phyloP scores from a whole-genome alignment of 306 rosid species.

The apple (Malus domestica) region ASM211411v1 NC_041793.1:45267001-45267500 shows the following conservation, averaged over 20 bases:
- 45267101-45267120: constrained; percentile 87
- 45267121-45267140: constrained; percentile 76
- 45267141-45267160: constrained; percentile 87
- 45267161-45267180: constrained; percentile 78
- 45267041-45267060: neutral
- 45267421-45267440: neutral
- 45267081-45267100: constrained; percentile 48
- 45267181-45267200: constrained; percentile 86
- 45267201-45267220: constrained; percentile 88
- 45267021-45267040: neutral
- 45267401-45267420: neutral
- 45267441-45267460: neutral
- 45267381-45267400: neutral
- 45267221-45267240: constrained; percentile 99
- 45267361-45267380: constrained; percentile 31
- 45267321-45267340: constrained; percentile 91
- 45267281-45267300: constrained; percentile 11
- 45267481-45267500: neutral
- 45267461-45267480: neutral
- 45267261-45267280: constrained; percentile 11
- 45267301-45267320: constrained; percentile 65
- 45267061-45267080: constrained; percentile 8
- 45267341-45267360: constrained; percentile 88
- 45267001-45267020: constrained; percentile 50
- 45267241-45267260: constrained; percentile 35